Evolutionary conservation across 805 yeast species (phyloP), one percentile per base, ranked within the genome.

Genomic region (Cyberlindnera xishuangbannaensis): DNA sequence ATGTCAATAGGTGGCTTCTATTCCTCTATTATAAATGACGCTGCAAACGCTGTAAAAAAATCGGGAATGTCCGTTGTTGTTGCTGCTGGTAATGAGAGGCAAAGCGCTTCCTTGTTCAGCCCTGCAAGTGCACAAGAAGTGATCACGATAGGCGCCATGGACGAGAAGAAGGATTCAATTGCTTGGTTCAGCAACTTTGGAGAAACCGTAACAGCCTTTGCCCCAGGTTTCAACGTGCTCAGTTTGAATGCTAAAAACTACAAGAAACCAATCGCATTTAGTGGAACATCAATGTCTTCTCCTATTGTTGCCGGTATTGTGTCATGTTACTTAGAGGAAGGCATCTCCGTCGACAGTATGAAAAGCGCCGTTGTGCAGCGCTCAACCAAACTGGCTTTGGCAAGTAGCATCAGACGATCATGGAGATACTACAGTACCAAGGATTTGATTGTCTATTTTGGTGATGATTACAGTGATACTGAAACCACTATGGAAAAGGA

Each of bases 171-270:
- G 12, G 95, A 85, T 46, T 50, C 65, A 2, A 64, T 86, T 19
- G 88, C 97, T 0, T 52, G 69, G 12, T 90, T 90, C 47, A 73
- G 92, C 17, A 88, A 88, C 53, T 85, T 86, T 86, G 97, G 97
- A 0, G 64, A 67, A 7, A 83, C 92, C 51, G 90, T 88, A 8
- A 86, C 84, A 48, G 64, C 84, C 2, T 81, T 83, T 57, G 87
- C 96, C 0, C 73, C 88, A 17, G 97, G 97, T 0, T 78, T 75
- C 1, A 62, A 62, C 12, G 79, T 86, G 6, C 59, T 64, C 15
- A 78, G 87, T 33, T 63, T 78, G 16, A 64, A 73, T 19, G 57
- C 58, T 18, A 49, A 20, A 2, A 34, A 54, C 18, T 45, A 36
- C 20, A 40, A 37, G 6, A 33, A 30, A 6, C 48, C 59, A 2